Evolutionary conservation across 73 alveolate genomes (phyloP).

Genomic region (Symbiodinium pilosum): DNA sequence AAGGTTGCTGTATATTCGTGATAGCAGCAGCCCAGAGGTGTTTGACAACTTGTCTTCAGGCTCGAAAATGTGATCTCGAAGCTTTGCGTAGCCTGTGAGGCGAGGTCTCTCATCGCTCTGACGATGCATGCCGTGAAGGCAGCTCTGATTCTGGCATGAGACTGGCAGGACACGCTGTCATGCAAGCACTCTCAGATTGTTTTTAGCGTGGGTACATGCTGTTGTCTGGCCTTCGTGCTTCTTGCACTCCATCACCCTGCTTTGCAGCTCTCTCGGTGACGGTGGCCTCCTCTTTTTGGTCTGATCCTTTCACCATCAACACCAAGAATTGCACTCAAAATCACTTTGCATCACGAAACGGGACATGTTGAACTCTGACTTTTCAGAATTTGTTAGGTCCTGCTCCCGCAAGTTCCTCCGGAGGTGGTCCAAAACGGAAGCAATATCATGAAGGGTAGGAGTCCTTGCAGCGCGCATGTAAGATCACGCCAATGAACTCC

Average conservation of each 20-base stretch:
- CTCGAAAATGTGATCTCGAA: constrained; percentile 38
- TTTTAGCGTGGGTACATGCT: too few relatives aligned
- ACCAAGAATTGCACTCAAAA: too few relatives aligned
- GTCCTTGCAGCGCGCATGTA: not conserved
- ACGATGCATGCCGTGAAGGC: too few relatives aligned
- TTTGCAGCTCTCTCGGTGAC: not conserved
- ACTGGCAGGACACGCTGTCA: too few relatives aligned
- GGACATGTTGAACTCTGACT: too few relatives aligned
- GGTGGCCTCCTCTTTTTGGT: too few relatives aligned
- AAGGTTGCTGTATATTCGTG: constrained; percentile 9
- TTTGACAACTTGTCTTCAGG: not conserved
- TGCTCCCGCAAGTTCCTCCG: too few relatives aligned
- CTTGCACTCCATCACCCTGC: constrained; percentile 12
- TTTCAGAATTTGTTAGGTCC: too few relatives aligned
- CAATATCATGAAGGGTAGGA: not conserved
- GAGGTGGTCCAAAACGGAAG: constrained; percentile 11
- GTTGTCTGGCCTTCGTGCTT: not conserved
- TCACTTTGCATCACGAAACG: too few relatives aligned
- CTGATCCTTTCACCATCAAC: too few relatives aligned
- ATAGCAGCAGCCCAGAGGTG: not conserved
- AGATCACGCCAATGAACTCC: not conserved
- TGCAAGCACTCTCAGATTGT: too few relatives aligned
- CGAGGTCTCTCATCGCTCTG: not conserved
- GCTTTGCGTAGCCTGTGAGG: constrained; percentile 32
- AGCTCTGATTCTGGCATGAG: too few relatives aligned